Percentiles rank a stretch among this genome's conserved stretches.
These are phyloP conservation scores for Coemansia sp. DNA, from an alignment of 192 early-diverging fungal genomes.

Conservation along the genomic window DNA sequence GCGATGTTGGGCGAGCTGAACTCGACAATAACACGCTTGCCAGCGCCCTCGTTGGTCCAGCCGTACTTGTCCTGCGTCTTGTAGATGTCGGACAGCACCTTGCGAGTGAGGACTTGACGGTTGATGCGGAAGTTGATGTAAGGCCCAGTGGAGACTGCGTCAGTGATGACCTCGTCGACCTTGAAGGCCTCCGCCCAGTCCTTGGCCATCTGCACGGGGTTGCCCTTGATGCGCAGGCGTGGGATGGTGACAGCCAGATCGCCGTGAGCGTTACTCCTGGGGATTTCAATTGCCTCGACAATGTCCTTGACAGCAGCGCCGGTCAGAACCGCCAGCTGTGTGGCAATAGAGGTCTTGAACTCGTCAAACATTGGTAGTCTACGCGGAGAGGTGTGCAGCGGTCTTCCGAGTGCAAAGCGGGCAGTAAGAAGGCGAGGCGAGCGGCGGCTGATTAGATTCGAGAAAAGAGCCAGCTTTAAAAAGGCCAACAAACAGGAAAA, in stretches of 20 bases:
- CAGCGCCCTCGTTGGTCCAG: slow-evolving; percentile 59
- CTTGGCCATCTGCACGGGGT: slow-evolving; percentile 64
- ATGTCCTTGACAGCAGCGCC: slow-evolving; percentile 54
- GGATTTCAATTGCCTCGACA: slow-evolving; percentile 59
- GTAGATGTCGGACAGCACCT: slow-evolving; percentile 59
- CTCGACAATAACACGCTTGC: slow-evolving; percentile 86
- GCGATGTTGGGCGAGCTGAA: slow-evolving; percentile 97
- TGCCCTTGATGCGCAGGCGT: slow-evolving; percentile 66
- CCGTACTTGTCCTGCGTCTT: slow-evolving; percentile 60
- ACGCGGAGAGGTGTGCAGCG: background rate
- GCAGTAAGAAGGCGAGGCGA: background rate
- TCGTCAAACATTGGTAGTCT: slow-evolving; percentile 54
- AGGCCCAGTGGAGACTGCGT: slow-evolving; percentile 59
- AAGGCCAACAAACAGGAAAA: background rate
- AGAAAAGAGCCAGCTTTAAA: slow-evolving; percentile 9
- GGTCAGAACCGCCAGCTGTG: slow-evolving; percentile 58
- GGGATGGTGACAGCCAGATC: slow-evolving; percentile 72
- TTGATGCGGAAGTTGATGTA: slow-evolving; percentile 78
- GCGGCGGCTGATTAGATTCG: background rate
- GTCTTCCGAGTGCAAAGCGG: background rate
- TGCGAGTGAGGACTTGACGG: slow-evolving; percentile 54
- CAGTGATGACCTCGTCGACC: slow-evolving; percentile 57
- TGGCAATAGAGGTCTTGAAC: slow-evolving; percentile 65
- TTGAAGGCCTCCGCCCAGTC: slow-evolving; percentile 65
- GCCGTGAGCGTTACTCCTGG: slow-evolving; percentile 61